Conservation (phyloP, 2,329 filamentous ascomycete species). For the Sporothrix sp. region DNA sequence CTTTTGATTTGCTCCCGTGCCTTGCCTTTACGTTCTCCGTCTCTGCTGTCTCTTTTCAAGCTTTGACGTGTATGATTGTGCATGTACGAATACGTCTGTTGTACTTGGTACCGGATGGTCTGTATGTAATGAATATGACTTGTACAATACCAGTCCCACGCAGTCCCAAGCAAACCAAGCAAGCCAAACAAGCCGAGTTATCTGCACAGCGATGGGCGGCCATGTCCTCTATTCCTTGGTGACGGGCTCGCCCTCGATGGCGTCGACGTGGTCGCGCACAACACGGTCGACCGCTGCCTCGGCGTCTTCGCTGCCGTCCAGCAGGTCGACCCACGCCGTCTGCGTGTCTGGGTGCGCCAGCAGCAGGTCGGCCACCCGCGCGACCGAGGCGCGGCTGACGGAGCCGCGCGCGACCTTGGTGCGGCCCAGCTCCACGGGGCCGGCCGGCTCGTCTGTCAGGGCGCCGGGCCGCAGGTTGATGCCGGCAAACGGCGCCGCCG, state of each 20-base stretch:
- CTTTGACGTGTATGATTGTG: neutral
- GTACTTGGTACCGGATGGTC: neutral
- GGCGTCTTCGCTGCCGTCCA: constrained; percentile 43
- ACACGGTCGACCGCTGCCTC: constrained; percentile 38
- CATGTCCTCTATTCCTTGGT: constrained; percentile 9
- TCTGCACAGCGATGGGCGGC: too few species aligned
- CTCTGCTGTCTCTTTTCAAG: too few species aligned
- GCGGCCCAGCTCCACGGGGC: constrained; percentile 39
- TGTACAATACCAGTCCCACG: neutral
- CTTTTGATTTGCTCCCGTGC: neutral
- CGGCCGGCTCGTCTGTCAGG: constrained; percentile 39
- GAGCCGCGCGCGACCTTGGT: constrained; percentile 29
- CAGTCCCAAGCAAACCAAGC: too few species aligned
- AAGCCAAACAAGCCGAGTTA: too few species aligned
- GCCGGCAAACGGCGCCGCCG: constrained; percentile 32
- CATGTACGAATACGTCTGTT: neutral
- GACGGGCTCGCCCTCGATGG: constrained; percentile 40
- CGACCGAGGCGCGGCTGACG: constrained; percentile 50
- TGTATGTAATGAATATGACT: neutral
- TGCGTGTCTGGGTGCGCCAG: constrained; percentile 37
- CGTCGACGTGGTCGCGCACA: constrained; percentile 40
- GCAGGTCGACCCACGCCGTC: constrained; percentile 45
- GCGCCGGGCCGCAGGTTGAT: constrained; percentile 45
- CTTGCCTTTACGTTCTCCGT: neutral
- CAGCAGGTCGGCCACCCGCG: constrained; percentile 45